A percentile compares a stretch with the other conserved stretches of the same genome.
Evolutionary conservation across 192 early-diverging fungal species (phyloP).

Genomic region (Rhizophagus prolifer): DNA sequence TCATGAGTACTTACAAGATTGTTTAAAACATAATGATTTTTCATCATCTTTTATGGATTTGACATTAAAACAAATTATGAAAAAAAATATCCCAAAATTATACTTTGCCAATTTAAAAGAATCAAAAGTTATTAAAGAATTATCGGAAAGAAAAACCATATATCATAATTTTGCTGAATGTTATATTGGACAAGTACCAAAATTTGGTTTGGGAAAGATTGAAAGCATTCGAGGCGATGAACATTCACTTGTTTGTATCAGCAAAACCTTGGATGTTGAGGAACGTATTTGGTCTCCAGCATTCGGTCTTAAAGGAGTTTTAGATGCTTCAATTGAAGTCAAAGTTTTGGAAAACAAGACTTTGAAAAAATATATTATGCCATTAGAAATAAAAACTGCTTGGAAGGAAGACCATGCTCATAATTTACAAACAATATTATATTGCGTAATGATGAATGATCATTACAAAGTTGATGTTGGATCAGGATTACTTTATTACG

Average conservation of each 20-base stretch:
- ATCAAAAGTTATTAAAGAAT: conserved; percentile 27
- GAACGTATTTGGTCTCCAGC: conserved; percentile 90
- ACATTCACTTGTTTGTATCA: conserved; percentile 39
- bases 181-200: conserved; percentile 39
- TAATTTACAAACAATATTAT: conserved; percentile 81
- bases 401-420: conserved; percentile 68
- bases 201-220: background rate
- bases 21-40: conserved; percentile 62
- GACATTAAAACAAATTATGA: conserved; percentile 53
- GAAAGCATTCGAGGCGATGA: conserved; percentile 29
- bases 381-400: conserved; percentile 87
- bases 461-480: conserved; percentile 72
- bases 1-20: conserved; percentile 78
- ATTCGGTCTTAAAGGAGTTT: conserved; percentile 91
- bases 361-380: conserved; percentile 55
- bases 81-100: conserved; percentile 60
- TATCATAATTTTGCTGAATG: conserved; percentile 23
- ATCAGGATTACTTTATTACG: conserved; percentile 76
- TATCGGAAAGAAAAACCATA: background rate
- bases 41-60: conserved; percentile 44
- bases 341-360: conserved; percentile 23
- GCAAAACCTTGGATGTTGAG: conserved; percentile 81
- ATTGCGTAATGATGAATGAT: conserved; percentile 83
- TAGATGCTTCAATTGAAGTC: conserved; percentile 72
- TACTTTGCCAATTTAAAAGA: conserved; percentile 64